Conservation (phyloP, 1,284 basidiomycete species). For the Cryptococcus neoformans region DNA sequence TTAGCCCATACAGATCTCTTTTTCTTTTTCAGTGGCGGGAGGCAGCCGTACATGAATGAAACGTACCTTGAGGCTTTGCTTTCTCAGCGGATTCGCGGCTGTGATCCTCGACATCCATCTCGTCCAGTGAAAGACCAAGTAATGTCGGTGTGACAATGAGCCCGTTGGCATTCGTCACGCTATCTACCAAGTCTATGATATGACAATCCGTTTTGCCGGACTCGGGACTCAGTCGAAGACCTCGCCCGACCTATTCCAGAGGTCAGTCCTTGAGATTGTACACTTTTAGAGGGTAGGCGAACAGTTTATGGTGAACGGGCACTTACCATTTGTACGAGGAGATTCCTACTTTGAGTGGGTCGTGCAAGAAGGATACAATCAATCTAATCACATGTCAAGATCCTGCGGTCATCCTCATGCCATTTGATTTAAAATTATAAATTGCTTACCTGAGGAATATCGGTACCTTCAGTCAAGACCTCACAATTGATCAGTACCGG, state of each 20-base stretch:
- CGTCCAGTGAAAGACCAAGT: conserved; percentile 72
- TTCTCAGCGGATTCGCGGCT: neutral
- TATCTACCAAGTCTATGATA: conserved; percentile 90
- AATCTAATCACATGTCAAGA: conserved; percentile 51
- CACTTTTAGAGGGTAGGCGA: neutral
- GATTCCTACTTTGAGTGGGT: conserved; percentile 81
- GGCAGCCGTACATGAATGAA: neutral
- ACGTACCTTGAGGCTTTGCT: neutral
- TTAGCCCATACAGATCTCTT: too few relatives aligned
- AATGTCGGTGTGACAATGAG: conserved; percentile 78
- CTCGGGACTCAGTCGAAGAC: conserved; percentile 76
- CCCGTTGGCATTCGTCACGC: conserved; percentile 63
- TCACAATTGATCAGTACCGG: conserved; percentile 92
- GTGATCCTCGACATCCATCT: conserved; percentile 52
- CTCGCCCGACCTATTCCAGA: conserved; percentile 72
- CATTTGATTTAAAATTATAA: neutral
- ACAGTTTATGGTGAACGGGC: neutral
- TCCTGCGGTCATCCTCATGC: conserved; percentile 10
- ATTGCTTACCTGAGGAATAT: conserved; percentile 65
- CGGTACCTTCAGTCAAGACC: conserved; percentile 86
- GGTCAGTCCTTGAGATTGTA: neutral
- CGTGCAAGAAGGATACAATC: conserved; percentile 85
- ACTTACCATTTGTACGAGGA: conserved; percentile 88
- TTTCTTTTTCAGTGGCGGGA: neutral
- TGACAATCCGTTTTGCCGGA: conserved; percentile 83